Conservation (phyloP, 352 stramenopile genomes). For the Globisporangium spinosum region DNA sequence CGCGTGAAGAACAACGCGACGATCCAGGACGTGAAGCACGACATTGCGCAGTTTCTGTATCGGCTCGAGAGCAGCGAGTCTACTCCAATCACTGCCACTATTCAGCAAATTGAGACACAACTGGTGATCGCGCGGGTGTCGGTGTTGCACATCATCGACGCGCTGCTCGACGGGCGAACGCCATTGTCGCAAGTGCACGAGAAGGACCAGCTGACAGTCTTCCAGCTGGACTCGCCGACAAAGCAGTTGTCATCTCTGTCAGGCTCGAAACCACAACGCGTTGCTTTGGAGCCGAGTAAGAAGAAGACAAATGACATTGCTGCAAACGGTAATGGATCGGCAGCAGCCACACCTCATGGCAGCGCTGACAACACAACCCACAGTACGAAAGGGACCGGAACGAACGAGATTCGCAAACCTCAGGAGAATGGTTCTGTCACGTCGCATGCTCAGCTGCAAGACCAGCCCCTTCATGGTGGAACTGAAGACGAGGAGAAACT, state of each 20-base stretch:
- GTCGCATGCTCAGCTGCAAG: background rate
- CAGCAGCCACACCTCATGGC: background rate
- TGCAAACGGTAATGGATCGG: background rate
- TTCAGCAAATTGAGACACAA: conserved; percentile 16
- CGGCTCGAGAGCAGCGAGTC: conserved; percentile 12
- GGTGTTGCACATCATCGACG: conserved; percentile 56
- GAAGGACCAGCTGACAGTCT: conserved; percentile 68
- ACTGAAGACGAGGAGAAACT: background rate
- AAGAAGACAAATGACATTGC: background rate
- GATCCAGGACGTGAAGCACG: conserved; percentile 62
- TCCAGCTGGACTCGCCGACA: conserved; percentile 47
- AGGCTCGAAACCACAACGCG: background rate
- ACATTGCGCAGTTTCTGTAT: conserved; percentile 42
- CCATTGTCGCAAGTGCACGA: conserved; percentile 73
- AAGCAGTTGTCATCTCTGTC: background rate
- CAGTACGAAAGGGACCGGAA: conserved; percentile 17
- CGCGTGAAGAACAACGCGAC: conserved; percentile 56
- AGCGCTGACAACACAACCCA: background rate
- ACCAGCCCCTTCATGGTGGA: background rate
- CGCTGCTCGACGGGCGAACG: conserved; percentile 56
- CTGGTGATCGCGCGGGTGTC: conserved; percentile 62
- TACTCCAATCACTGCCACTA: conserved; percentile 18
- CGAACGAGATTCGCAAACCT: background rate
- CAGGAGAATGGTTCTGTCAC: background rate
- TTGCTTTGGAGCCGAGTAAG: background rate